Evolutionary conservation across 352 stramenopile species (phyloP), one percentile per base, ranked within the genome.

Genomic region (Globisporangium polare): DNA sequence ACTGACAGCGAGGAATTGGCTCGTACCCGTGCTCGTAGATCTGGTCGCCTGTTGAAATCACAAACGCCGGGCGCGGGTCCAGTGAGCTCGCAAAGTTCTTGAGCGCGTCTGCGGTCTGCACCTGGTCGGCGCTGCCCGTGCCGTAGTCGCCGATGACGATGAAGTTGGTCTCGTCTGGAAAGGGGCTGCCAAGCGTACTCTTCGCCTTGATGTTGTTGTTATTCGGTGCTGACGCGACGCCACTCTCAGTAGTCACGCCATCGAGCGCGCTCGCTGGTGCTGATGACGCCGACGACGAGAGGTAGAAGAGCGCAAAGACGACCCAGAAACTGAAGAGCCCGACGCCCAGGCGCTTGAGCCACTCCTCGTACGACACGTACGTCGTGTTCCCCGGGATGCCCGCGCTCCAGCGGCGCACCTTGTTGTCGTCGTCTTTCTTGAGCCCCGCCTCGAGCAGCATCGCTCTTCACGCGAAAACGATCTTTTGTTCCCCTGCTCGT

Each of bases 31-130:
- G 80, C 18, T 89, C 78, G 59, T 95, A 95, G 62, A 95, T 88
- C 58, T 95, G 86, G 54, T 95, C 86, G 45, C 86, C 86, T 8
- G 85, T 93, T 0, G 86, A 92, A 29, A 95, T 37, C 45, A 95
- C 77, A 61, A 95, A 95, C 5, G 83, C 68, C 17, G 84, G 82
- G 18, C 72, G 66, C 8, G 84, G 85, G 20, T 89, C 62, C 52
- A 92, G 73, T 37, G 69, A 71, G 1, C 68, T 67, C 5, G 71
- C 80, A 63, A 87, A 86, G 27, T 76, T 66, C 57, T 85, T 81
- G 18, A 95, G 70, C 45, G 80, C 70, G n/a, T 76, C 43, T 0
- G 83, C 85, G 12, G 92, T 84, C 57, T 79, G 74, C 26, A 66
- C 62, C 66, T 95, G 86, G 58, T 55, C 74, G 27, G 72, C 51